Evolutionary conservation across 2,329 filamentous ascomycete genomes (phyloP), one percentile per base, ranked within the genome.

Genomic region (Fusarium pseudocircinatum): DNA sequence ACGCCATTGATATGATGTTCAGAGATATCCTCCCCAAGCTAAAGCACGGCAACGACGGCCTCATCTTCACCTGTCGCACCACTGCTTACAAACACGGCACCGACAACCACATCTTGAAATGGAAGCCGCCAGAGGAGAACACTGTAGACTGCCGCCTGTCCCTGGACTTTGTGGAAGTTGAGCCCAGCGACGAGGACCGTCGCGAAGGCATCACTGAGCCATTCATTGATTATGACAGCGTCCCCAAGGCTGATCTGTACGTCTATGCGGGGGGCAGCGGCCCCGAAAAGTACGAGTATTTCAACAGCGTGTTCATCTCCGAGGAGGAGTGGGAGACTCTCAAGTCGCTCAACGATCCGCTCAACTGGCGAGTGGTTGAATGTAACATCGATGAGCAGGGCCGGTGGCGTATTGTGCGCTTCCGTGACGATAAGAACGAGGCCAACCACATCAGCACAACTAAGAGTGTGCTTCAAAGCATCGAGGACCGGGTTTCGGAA

Each of bases 41-140:
- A 40, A 92, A 92, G 75, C 96, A 99, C 80, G 95, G 96, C 70
- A 98, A 98, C 81, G 96, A 99, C 81, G 96, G 96, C 11, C 88
- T 99, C 52, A 97, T 99, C 79, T 99, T 98, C 83, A 98, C 96
- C n/a, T 97, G 96, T 84, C 91, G 94, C 72, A 92, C 91, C 77
- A 94, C 94, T 24, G 88, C 92, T 15, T 99, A 99, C 85, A 92
- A 92, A 77, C 92, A 93, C 74, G 96, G 96, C 75, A 99, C 96
- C 18, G 96, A 99, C 82, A 90, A 90, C 56, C 92, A 97, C 81
- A 99, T 98, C 72, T 86, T 99, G 43, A 99, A 99, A 82, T 99
- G 96, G 96, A 99, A 99, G 83, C 95, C 96, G 1, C 94, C 94
- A 8, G 88, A 94, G 74, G 96, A 99, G 82, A 99, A 99, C 84